A percentile compares a stretch with the other conserved stretches of the same genome.
Conservation (phyloP, 2,329 filamentous ascomycete species). For the Colletotrichum gigasporum region DNA sequence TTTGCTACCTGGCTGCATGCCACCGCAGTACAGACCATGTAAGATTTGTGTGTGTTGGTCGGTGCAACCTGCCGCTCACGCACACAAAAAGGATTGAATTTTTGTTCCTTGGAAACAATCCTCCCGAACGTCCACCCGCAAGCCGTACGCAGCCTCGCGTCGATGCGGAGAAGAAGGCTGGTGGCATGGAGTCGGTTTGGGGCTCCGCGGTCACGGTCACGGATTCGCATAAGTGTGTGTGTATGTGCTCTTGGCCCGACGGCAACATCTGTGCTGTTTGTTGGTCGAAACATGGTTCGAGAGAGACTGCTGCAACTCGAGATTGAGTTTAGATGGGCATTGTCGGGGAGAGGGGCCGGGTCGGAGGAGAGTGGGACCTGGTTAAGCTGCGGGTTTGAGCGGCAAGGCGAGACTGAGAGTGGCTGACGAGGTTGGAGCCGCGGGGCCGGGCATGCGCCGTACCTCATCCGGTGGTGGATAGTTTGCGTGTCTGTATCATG, state of each 20-base stretch:
- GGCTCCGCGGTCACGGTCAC: too few relatives aligned
- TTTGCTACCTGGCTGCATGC: background rate
- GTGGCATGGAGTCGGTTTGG: too few relatives aligned
- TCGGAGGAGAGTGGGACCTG: constrained; percentile 19
- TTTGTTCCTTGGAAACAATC: background rate
- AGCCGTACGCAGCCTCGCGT: background rate
- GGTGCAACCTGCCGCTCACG: constrained; percentile 9
- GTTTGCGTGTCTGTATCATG: background rate
- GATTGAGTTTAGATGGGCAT: constrained; percentile 26
- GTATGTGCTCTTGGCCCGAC: constrained; percentile 7
- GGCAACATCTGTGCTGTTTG: constrained; percentile 24
- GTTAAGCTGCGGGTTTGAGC: constrained; percentile 6
- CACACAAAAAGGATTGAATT: background rate
- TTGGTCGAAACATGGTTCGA: constrained; percentile 22
- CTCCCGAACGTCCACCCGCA: background rate
- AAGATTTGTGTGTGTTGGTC: background rate
- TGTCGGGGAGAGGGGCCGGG: constrained; percentile 17
- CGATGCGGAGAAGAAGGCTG: background rate
- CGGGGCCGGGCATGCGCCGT: background rate
- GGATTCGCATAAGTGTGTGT: constrained; percentile 3
- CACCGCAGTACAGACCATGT: background rate
- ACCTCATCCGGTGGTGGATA: background rate
- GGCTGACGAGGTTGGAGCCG: background rate
- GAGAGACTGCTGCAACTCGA: constrained; percentile 28
- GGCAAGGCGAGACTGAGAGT: background rate